Evolutionary conservation across 306 rosid genomes (phyloP).

Genomic region (Vigna nakashimae): DNA sequence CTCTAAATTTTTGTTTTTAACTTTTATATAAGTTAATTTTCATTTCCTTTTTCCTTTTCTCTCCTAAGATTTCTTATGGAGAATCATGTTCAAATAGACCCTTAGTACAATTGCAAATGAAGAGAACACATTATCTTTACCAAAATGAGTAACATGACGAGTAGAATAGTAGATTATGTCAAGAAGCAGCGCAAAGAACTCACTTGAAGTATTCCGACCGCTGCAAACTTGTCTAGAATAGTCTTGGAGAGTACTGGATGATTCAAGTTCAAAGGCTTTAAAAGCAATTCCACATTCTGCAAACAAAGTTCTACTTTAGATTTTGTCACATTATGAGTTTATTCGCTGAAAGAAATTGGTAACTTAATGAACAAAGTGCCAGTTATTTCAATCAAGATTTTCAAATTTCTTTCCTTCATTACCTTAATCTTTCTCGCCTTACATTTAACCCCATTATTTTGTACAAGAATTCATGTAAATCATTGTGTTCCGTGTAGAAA

Average conservation of each 20-base stretch:
- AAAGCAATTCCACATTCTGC: slow-evolving; percentile 72
- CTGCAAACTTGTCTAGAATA: slow-evolving; percentile 86
- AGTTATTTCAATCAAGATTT: neutral
- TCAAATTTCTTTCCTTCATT: neutral
- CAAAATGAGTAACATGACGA: slow-evolving; percentile 22
- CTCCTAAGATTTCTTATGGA: too few species aligned
- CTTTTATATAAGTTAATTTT: too few species aligned
- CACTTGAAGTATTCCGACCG: slow-evolving; percentile 95
- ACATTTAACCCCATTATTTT: neutral
- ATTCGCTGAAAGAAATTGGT: slow-evolving; percentile 16
- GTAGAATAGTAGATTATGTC: slow-evolving; percentile 7
- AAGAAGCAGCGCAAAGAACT: slow-evolving; percentile 34
- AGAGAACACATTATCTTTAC: slow-evolving; percentile 14
- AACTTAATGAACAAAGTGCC: neutral
- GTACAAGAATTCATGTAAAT: neutral
- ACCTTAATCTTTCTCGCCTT: neutral
- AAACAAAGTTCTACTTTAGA: slow-evolving; percentile 22
- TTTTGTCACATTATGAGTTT: slow-evolving; percentile 19
- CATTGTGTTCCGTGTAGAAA: neutral
- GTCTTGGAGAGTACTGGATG: slow-evolving; percentile 62
- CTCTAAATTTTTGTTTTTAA: too few species aligned
- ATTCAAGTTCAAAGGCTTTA: slow-evolving; percentile 62
- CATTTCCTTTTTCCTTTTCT: too few species aligned
- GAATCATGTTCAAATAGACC: too few species aligned
- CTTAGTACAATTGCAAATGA: slow-evolving; percentile 22